phyloP scores from a whole-genome alignment of 352 stramenopile species.

The Phytopythium litorale region DNA sequence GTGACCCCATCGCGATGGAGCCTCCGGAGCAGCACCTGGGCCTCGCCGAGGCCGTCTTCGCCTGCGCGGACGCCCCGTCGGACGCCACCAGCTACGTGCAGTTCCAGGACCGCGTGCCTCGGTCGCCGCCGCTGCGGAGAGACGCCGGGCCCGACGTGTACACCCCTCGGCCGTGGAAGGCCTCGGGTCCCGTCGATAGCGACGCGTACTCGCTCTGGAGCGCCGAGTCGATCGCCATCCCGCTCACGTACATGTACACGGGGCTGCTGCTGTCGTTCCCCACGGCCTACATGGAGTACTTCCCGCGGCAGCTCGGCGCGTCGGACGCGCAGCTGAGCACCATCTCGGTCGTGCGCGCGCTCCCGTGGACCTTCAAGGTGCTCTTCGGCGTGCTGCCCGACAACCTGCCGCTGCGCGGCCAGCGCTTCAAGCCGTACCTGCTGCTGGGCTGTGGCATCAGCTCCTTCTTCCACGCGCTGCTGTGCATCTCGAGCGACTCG shows the following conservation, averaged over 20 bases:
- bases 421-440: slow-evolving; percentile 79
- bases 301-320: slow-evolving; percentile 51
- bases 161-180: slow-evolving; percentile 1
- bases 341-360: slow-evolving; percentile 51
- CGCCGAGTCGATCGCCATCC: slow-evolving; percentile 52
- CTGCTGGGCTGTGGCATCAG: slow-evolving; percentile 53
- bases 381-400: slow-evolving; percentile 71
- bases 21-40: not conserved
- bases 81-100: slow-evolving; percentile 8
- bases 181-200: slow-evolving; percentile 1
- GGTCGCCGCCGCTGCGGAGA: slow-evolving; percentile 1
- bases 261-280: slow-evolving; percentile 66
- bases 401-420: slow-evolving; percentile 41
- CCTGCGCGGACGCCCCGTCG: not conserved
- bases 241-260: slow-evolving; percentile 75
- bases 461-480: slow-evolving; percentile 51
- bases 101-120: slow-evolving; percentile 1
- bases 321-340: slow-evolving; percentile 73
- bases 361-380: slow-evolving; percentile 82
- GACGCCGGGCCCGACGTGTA: not conserved
- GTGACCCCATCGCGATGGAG: not conserved
- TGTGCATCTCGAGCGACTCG: slow-evolving; percentile 30
- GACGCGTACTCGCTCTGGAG: slow-evolving; percentile 43
- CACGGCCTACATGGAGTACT: slow-evolving; percentile 73
- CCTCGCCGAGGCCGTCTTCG: not conserved